Evolutionary conservation across 2,329 filamentous ascomycete genomes (phyloP).

Genomic region (Peltaster fructicola): DNA sequence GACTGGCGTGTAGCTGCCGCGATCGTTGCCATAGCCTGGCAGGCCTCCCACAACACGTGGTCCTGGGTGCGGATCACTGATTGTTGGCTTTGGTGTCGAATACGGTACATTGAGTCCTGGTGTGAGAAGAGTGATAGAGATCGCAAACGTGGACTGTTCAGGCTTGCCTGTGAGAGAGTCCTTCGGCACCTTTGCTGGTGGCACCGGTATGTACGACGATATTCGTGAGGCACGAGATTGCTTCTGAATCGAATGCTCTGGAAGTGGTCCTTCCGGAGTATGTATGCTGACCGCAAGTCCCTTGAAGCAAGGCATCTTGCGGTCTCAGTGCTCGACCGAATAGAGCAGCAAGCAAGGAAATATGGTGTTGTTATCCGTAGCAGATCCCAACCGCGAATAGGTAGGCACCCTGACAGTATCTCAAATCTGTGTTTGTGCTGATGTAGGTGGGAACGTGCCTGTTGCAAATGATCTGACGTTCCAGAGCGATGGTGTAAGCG

Average conservation of each 20-base stretch:
- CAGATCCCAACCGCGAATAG: too few species aligned
- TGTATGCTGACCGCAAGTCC: conserved; percentile 97
- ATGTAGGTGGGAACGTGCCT: too few species aligned
- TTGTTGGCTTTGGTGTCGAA: conserved; percentile 65
- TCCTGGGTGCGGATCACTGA: conserved; percentile 61
- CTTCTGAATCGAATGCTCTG: conserved; percentile 89
- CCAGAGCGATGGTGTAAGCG: too few species aligned
- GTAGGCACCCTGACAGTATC: too few species aligned
- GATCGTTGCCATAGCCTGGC: conserved; percentile 34
- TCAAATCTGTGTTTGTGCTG: too few species aligned
- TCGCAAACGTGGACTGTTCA: conserved; percentile 90
- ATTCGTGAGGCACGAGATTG: conserved; percentile 83
- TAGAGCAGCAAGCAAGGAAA: too few species aligned
- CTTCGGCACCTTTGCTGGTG: conserved; percentile 57
- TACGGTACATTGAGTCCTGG: conserved; percentile 80
- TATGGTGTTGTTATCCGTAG: too few species aligned
- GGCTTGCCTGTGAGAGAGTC: conserved; percentile 54
- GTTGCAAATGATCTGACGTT: too few species aligned
- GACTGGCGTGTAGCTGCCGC: conserved; percentile 36
- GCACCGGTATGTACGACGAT: conserved; percentile 92
- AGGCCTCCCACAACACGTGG: conserved; percentile 65
- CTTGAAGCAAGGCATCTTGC: conserved; percentile 85
- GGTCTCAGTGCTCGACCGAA: too few species aligned
- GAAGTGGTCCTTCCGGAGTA: conserved; percentile 57
- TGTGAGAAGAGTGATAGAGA: conserved; percentile 89